Base-by-base conservation (phyloP, 345 rosid species). In the Citrus inodora region DNA sequence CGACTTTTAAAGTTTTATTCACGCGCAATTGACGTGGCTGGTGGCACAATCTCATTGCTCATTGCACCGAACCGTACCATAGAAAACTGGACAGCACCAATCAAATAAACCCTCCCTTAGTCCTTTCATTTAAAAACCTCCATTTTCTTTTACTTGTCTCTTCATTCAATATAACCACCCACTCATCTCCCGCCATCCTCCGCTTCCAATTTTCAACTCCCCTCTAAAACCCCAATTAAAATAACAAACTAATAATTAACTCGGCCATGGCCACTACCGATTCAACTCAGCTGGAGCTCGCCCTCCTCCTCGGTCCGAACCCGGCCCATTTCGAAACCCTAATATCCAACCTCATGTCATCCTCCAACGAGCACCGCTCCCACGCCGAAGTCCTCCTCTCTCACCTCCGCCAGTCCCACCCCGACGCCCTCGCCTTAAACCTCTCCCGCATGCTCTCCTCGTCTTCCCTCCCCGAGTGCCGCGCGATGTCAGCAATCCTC, bases 321-420 rank as follows among this genome's bases (percentile, higher is more conserved):
- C 81, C 88, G 11, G 80, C 87, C 9, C 90, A 85, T 40, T 90
- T 92, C 76, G 92, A 90, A 85, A 79, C 83, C 87, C 89, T 90
- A 76, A 87, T 92, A 75, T 78, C 90, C 22, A 85, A 87, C 69
- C 92, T 90, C 63, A 87, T 92, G 94, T 90, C 97, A 22, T 87
- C 97, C 8, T 82, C 92, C 67, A 92, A 90, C 82, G 97, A 92
- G 3, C 90, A 86, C 24, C 91, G 94, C 4, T 89, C 92, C 33
- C 87, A 85, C 67, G 94, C 94, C 11, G 97, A 92, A 85, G 80
- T 85, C 7, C 80, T 84, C 33, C 91, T 90, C 80, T 85, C 89
- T 66, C 89, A 89, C 78, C 83, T 87, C 85, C 91, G 89, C 28
- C 89, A 89, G 38, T 77, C 79, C 70, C 85, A 90, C 38, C 97